Conservation (phyloP, 2,329 filamentous ascomycete genomes). For the Aspergillus eucalypticola region DNA sequence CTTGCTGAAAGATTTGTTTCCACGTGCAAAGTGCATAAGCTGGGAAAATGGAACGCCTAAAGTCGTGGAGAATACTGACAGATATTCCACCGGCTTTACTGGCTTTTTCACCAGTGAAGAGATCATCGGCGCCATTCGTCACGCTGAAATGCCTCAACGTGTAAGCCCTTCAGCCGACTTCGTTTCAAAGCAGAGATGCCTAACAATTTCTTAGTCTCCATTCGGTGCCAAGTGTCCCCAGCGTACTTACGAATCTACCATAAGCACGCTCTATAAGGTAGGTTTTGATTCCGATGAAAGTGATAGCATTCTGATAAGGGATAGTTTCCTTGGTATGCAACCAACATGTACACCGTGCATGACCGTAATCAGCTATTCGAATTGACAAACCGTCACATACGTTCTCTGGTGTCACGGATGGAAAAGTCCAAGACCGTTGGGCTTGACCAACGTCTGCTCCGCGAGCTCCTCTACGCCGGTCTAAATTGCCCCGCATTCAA, state of each 20-base stretch:
- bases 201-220: constrained; percentile 42
- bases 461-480: constrained; percentile 43
- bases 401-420: constrained; percentile 67
- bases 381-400: constrained; percentile 57
- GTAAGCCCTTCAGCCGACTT: constrained; percentile 38
- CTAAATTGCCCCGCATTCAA: constrained; percentile 47
- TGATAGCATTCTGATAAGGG: constrained; percentile 12
- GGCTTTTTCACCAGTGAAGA: constrained; percentile 56
- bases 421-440: constrained; percentile 44
- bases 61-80: constrained; percentile 38
- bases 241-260: constrained; percentile 55
- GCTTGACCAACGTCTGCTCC: constrained; percentile 40
- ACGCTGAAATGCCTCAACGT: constrained; percentile 51
- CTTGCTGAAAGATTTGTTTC: constrained; percentile 54
- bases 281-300: neutral
- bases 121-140: constrained; percentile 47
- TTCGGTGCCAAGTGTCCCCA: constrained; percentile 53
- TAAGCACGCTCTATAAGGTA: constrained; percentile 55
- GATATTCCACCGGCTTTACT: constrained; percentile 52
- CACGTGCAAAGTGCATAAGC: constrained; percentile 51
- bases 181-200: neutral
- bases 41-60: constrained; percentile 45
- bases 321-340: constrained; percentile 54
- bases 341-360: constrained; percentile 47
- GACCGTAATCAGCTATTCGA: constrained; percentile 51